Evolutionary conservation across 768 basidiomycete genomes (phyloP).

Genomic region (Boletus subcaerulescens): DNA sequence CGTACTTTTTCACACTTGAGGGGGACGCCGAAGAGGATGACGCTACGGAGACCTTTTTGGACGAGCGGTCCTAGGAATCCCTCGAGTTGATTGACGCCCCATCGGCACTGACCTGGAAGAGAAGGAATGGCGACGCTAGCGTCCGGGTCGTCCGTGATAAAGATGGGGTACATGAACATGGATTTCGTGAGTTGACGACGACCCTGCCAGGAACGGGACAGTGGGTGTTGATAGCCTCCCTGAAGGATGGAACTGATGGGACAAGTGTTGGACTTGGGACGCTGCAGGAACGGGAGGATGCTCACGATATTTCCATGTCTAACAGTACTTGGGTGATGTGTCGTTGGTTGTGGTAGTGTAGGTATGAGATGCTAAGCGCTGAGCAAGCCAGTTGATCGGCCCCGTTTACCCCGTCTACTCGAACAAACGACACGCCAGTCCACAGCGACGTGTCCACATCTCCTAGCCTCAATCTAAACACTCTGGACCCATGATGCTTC

Average conservation of each 20-base stretch:
- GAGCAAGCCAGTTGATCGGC: no score
- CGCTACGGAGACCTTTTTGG: slow-evolving; percentile 83
- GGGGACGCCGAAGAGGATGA: slow-evolving; percentile 95
- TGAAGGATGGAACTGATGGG: slow-evolving; percentile 68
- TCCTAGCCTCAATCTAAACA: no score
- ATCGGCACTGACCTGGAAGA: slow-evolving; percentile 84
- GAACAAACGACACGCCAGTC: no score
- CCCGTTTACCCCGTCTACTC: no score
- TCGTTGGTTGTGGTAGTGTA: no score
- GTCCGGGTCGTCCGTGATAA: slow-evolving; percentile 92
- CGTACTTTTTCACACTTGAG: slow-evolving; percentile 72
- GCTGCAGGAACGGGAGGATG: not conserved
- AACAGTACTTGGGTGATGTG: not conserved
- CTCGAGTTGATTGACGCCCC: slow-evolving; percentile 94
- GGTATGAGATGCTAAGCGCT: no score
- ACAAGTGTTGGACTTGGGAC: slow-evolving; percentile 1
- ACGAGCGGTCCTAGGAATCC: slow-evolving; percentile 85
- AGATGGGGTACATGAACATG: slow-evolving; percentile 99
- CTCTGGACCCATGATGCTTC: no score
- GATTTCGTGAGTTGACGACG: slow-evolving; percentile 76
- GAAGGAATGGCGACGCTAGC: slow-evolving; percentile 73
- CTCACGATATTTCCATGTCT: slow-evolving; percentile 48
- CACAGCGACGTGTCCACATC: no score
- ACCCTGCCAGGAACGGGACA: slow-evolving; percentile 85
- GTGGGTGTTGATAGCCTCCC: slow-evolving; percentile 92